Evolutionary conservation across 768 basidiomycete species (phyloP), one percentile per base, ranked within the genome.

Genomic region (Lentinula lateritia): DNA sequence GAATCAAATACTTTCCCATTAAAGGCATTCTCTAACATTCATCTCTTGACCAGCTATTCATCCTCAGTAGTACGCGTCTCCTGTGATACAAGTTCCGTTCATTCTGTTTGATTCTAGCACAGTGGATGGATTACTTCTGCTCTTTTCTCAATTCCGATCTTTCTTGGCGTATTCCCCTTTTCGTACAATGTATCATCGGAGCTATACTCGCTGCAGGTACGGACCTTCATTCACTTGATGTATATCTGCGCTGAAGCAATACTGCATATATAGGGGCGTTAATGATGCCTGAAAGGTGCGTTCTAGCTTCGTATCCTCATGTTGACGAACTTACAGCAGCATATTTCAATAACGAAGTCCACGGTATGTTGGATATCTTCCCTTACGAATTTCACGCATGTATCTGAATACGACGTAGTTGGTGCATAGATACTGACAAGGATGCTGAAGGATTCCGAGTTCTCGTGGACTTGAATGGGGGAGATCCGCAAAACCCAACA

Each of bases 111-210:
- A 10, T 54, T 34, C 62, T 8, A 3, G 34, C 50, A n/a, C 62
- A 92, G 91, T 98, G 95, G 95, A 86, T 89, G 52, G 95, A 94
- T 72, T 90, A 90, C 71, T 87, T 87, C 65, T 84, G 82, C 69
- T 89, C 87, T 0, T 90, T 77, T 76, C 74, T 90, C 57, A 77
- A 83, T 18, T 85, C 83, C 23, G 83, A 90, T 70, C 69, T 81
- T 56, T 81, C 86, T 28, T 90, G 89, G 89, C 79, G 88, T 32
- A 72, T 89, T 50, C 88, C 88, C 12, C 78, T 90, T 23, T 81
- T 81, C 54, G 70, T 89, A 10, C 88, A 90, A 75, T 84, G 82
- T 63, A 65, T 88, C 53, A 89, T 90, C 56, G 88, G 88, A 16
- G 62, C 71, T 12, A 78, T 89, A 55, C 83, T 90, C 50, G 78